Evolutionary conservation across 139 green algal species (phyloP).

Genomic region (Limnomonas spitsbergensis): DNA sequence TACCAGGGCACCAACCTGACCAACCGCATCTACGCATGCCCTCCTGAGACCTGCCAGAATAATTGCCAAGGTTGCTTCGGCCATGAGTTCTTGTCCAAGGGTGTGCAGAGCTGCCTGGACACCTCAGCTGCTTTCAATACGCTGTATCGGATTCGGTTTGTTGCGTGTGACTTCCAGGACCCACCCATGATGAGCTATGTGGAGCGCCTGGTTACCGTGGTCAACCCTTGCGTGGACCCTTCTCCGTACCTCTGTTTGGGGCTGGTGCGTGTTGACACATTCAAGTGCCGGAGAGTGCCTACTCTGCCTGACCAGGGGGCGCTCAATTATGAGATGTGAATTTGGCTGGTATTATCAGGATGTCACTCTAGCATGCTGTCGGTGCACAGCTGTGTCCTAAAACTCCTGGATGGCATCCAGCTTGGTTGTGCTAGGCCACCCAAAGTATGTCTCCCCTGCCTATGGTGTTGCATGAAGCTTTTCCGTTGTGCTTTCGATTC

Average conservation of each 20-base stretch:
- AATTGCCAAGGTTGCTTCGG: conserved; percentile 31
- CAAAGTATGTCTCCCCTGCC: no score
- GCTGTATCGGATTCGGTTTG: conserved; percentile 27
- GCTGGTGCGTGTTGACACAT: background rate
- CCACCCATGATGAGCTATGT: background rate
- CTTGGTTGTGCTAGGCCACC: no score
- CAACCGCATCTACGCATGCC: conserved; percentile 39
- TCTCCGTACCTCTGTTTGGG: conserved; percentile 10
- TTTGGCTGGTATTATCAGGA: no score
- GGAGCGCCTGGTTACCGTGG: conserved; percentile 29
- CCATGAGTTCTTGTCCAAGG: conserved; percentile 35
- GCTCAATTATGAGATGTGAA: no score
- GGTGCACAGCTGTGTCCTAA: no score
- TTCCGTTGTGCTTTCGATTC: no score
- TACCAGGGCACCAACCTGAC: background rate
- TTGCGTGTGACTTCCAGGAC: conserved; percentile 30
- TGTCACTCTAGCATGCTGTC: no score
- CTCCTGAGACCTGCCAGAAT: conserved; percentile 27
- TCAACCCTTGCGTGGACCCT: conserved; percentile 9
- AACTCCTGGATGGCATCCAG: no score
- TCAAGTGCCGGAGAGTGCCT: no score
- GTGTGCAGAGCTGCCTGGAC: conserved; percentile 38
- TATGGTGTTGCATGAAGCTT: no score
- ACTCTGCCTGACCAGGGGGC: no score
- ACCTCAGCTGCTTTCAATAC: conserved; percentile 25